phyloP scores from a whole-genome alignment of 306 rosid species.

The Quercus ilex region DNA sequence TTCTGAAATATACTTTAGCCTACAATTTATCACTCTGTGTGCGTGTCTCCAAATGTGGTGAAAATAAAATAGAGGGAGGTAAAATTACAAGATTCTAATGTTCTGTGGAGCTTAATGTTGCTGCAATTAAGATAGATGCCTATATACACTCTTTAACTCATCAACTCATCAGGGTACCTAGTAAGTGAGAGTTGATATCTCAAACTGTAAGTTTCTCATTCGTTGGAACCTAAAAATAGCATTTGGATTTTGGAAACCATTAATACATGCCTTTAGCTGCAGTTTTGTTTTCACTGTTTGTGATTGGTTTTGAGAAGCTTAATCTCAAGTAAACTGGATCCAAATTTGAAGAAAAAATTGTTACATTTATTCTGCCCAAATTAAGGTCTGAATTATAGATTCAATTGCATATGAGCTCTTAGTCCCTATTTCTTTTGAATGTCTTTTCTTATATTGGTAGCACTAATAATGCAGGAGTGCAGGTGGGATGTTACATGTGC shows the following conservation, averaged over 20 bases:
- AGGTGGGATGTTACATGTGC: constrained; percentile 84
- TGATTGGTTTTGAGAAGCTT: constrained; percentile 13
- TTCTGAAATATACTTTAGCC: neutral
- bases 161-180: neutral
- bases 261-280: neutral
- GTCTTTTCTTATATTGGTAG: constrained; percentile 12
- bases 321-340: neutral
- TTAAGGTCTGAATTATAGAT: neutral
- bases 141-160: neutral
- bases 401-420: neutral
- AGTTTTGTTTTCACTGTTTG: neutral
- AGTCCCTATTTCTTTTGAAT: neutral
- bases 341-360: neutral
- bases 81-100: neutral
- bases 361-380: neutral
- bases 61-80: neutral
- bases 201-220: neutral
- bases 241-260: neutral
- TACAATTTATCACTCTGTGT: neutral
- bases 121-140: neutral
- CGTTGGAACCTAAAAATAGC: neutral
- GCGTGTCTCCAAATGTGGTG: neutral
- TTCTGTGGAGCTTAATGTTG: too few species aligned
- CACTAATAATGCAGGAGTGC: constrained; percentile 52
- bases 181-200: neutral